phyloP scores from a whole-genome alignment of 208 protist species.

The Leishmania lainsoni region DNA sequence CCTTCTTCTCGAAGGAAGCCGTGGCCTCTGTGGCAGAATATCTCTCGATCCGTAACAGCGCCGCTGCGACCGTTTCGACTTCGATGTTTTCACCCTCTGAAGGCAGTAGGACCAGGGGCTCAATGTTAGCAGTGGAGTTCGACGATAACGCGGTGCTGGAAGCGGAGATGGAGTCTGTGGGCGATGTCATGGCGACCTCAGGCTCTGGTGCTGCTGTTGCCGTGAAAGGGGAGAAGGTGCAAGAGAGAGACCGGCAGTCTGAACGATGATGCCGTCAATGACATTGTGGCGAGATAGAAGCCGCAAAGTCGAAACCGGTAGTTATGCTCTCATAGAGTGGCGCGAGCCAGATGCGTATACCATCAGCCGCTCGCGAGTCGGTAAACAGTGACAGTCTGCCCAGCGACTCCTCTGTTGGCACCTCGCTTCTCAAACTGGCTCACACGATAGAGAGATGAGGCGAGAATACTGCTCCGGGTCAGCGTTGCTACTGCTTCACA shows the following conservation, averaged over 20 bases:
- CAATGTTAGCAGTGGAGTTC: slow-evolving; percentile 1
- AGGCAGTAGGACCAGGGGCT: neutral
- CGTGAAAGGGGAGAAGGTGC: neutral
- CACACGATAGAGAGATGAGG: neutral
- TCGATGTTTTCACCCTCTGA: slow-evolving; percentile 11
- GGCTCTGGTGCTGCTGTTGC: neutral
- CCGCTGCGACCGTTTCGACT: neutral
- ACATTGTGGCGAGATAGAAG: neutral
- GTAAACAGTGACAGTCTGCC: neutral
- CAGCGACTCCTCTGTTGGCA: neutral
- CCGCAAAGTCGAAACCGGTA: neutral
- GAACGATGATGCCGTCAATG: neutral
- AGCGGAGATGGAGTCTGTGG: slow-evolving; percentile 26
- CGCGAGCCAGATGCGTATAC: neutral
- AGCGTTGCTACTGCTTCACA: neutral
- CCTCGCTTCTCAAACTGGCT: neutral
- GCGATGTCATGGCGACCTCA: slow-evolving; percentile 21
- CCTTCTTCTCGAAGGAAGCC: slow-evolving; percentile 20
- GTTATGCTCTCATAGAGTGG: neutral
- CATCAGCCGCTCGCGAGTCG: neutral
- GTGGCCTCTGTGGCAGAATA: slow-evolving; percentile 11
- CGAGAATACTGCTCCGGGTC: neutral
- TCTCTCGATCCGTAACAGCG: neutral
- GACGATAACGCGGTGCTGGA: slow-evolving; percentile 18
- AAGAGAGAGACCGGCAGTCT: neutral